Evolutionary conservation across 768 basidiomycete species (phyloP), one percentile per base, ranked within the genome.

Genomic region (Calvatia gigantea): DNA sequence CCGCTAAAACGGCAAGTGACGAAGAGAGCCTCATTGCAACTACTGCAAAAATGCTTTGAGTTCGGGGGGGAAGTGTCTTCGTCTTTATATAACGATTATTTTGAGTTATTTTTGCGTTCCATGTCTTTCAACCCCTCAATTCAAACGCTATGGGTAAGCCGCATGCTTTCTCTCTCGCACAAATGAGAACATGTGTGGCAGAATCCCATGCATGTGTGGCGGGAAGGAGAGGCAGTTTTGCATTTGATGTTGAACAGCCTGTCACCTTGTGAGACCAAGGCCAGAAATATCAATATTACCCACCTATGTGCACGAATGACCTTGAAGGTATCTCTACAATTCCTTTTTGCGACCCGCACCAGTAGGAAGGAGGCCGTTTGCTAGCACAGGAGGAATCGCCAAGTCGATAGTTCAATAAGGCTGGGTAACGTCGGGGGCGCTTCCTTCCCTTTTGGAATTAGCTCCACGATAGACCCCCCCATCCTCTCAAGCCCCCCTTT

Each of bases 241-340:
- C 17, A 11, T 21, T n/a, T 14, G 32, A 32, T 33, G 46, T 15
- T 48, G 3, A 48, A 21, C 46, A 48, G 46, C 32, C 17, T 48
- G 7, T 23, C 31, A 35, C 31, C 46, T 48, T 48, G 46, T 48
- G 46, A 48, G n/a, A 48, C 21, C 31, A 17, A 33, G 1, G 46
- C 32, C 32, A 48, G 32, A 48, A 48, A 48, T 48, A 48, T 32
- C 46, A 21, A 9, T 6, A 31, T 48, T 48, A 48, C 46, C 46
- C 46, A 48, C 46, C 46, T 48, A 48, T 48, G 46, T 31, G 46
- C 46, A 32, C 46, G 33, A 33, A 48, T 32, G 46, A 19, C 46
- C 46, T 31, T 6, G 32, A 31, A 35, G 14, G n/a, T 32, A 19
- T 17, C 29, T n/a, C 29, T 33, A 7, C 23, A 6, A 3, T 12